Base-by-base conservation (phyloP, 2,329 filamentous ascomycete genomes). In the Fusarium liriodendri region DNA sequence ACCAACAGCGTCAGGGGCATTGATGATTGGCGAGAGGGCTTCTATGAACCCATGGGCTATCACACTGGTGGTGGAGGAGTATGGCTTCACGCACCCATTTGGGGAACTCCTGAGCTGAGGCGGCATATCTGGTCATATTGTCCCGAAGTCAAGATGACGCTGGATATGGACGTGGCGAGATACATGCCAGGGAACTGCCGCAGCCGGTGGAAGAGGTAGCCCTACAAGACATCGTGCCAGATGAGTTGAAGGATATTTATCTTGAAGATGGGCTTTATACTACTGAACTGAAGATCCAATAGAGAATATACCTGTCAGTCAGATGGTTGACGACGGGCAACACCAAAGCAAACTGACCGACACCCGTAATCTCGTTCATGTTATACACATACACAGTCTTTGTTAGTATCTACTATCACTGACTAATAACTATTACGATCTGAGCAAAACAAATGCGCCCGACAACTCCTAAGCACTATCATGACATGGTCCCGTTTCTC, bases 1-100 rank as follows among this genome's bases (percentile, higher is more conserved):
- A 81, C 80, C 37, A 79, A 81, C 29, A 80, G 81, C 47, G 79
- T 86, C 40, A 72, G 81, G 47, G 86, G 83, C 9, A 79, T 88
- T 42, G 87, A 88, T 77, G 83, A 85, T 76, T 88, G 85, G 85
- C 83, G 87, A 18, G 76, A 84, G n/a, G 87, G 87, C 16, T 86
- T 85, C 74, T 89, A 89, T 76, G 84, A 89, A 77, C 88, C 89
- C 16, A 88, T 90, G 88, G 89, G 89, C 50, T 90, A 89, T 77
- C 88, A 90, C 77, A 88, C 86, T 1, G 88, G 87, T 25, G 85
- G 85, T 9, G 85, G 84, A 63, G 88, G 88, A 57, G 77, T 76
- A 14, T 83, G 78, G 62, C 79, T 89, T 20, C 85, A 87, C 69
- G 68, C 75, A 13, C 81, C 79, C 2, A 84, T 89, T 45, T 90